These are phyloP conservation scores for Colletotrichum tanaceti DNA, from an alignment of 2,329 filamentous ascomycete species.

Conservation along the genomic window DNA sequence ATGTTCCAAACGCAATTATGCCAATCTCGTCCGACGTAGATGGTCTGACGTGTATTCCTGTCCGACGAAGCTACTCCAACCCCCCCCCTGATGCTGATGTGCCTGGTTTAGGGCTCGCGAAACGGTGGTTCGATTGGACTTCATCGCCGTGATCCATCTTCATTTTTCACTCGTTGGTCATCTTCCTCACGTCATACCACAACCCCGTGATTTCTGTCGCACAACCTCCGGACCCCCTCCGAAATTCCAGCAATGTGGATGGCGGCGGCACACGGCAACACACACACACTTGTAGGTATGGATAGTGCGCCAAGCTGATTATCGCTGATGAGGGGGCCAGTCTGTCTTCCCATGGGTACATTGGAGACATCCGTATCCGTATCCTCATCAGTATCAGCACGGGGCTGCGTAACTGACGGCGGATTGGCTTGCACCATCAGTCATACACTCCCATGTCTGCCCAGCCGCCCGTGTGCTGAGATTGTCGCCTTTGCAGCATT, in stretches of 20 bases:
- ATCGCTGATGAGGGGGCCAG: conserved; percentile 17
- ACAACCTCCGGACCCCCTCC: conserved; percentile 15
- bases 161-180: not conserved
- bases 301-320: conserved; percentile 36
- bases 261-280: conserved; percentile 20
- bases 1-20: not conserved
- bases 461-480: conserved; percentile 33
- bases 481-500: conserved; percentile 10
- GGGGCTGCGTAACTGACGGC: not conserved
- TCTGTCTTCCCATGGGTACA: not conserved
- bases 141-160: conserved; percentile 8
- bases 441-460: conserved; percentile 36
- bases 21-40: not conserved
- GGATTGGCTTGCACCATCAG: conserved; percentile 17
- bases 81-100: conserved; percentile 9
- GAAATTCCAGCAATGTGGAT: conserved; percentile 30
- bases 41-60: not conserved
- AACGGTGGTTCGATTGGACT: not conserved
- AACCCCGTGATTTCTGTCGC: conserved; percentile 15
- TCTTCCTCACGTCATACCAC: conserved; percentile 29
- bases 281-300: no score
- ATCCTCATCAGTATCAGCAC: conserved; percentile 14
- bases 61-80: not conserved
- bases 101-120: conserved; percentile 9
- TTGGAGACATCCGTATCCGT: no score